A percentile compares a stretch with the other conserved stretches of the same genome.
These are phyloP conservation scores for Nigrospora osmanthi DNA, from an alignment of 2,329 filamentous ascomycete genomes.

Conservation along the genomic window DNA sequence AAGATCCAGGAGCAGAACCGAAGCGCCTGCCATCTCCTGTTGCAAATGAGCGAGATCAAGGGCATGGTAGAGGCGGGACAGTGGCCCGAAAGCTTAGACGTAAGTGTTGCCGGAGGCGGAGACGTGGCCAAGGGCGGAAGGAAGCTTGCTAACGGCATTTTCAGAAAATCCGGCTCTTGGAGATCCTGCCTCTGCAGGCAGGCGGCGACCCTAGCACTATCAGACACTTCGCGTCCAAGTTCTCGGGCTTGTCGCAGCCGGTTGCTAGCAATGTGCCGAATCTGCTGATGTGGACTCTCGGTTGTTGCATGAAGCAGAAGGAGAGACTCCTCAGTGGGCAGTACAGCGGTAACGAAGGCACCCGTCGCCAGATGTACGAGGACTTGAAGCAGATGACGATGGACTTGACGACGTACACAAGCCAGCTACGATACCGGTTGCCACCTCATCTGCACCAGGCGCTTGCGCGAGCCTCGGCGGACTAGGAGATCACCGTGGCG, in stretches of 20 bases:
- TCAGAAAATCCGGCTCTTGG: conserved; percentile 64
- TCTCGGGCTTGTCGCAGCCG: conserved; percentile 68
- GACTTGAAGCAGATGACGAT: conserved; percentile 73
- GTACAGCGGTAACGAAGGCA: conserved; percentile 67
- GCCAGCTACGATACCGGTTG: conserved; percentile 84
- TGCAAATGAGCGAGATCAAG: conserved; percentile 57
- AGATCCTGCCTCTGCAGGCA: conserved; percentile 73
- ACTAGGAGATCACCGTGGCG: conserved; percentile 27
- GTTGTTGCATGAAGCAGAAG: conserved; percentile 73
- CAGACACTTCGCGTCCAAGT: conserved; percentile 71
- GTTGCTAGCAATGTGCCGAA: conserved; percentile 87
- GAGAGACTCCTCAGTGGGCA: conserved; percentile 61
- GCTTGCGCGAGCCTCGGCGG: conserved; percentile 71
- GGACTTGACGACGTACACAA: conserved; percentile 90
- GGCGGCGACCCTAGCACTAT: conserved; percentile 70
- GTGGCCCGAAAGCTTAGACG: conserved; percentile 52
- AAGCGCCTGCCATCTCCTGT: conserved; percentile 45
- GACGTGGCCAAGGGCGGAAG: not conserved
- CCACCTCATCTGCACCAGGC: conserved; percentile 83
- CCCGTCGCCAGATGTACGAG: conserved; percentile 55
- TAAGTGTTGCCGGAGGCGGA: conserved; percentile 29
- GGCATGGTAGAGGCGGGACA: conserved; percentile 42
- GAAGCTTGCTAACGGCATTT: conserved; percentile 9
- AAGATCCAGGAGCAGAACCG: conserved; percentile 50
- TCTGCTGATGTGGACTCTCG: conserved; percentile 88